Conservation (phyloP, 129 eudicot genomes). For the Mikania micrantha region DNA sequence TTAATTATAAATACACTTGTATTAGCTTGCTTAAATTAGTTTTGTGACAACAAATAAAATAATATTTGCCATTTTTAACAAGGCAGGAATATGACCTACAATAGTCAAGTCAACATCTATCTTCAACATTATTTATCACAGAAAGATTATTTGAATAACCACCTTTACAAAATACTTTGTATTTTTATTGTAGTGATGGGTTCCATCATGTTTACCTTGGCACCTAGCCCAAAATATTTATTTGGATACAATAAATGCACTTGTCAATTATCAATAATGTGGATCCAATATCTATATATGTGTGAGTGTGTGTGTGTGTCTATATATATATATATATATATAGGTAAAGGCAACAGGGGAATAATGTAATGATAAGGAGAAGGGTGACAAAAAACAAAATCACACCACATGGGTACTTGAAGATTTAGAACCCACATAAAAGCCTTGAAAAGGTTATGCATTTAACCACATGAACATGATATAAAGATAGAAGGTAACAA, state of each 20-base stretch:
- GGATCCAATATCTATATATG: not conserved
- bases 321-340: too few species aligned
- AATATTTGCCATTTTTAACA: not conserved
- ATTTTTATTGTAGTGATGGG: conserved; percentile 16
- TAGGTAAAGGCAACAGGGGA: conserved; percentile 34
- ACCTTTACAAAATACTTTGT: conserved; percentile 2
- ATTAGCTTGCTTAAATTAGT: too few species aligned
- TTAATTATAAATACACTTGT: too few species aligned
- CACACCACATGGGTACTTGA: conserved; percentile 25
- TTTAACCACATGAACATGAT: conserved; percentile 31
- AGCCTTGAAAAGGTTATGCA: conserved; percentile 30
- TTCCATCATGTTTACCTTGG: conserved; percentile 26
- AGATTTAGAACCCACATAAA: conserved; percentile 35
- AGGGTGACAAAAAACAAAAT: conserved; percentile 31
- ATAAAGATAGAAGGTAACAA: conserved; percentile 24
- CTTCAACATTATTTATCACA: not conserved
- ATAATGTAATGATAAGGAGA: conserved; percentile 29
- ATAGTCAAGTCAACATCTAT: not conserved
- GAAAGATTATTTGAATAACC: conserved; percentile 1
- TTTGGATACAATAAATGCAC: conserved; percentile 29
- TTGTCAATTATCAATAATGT: conserved; percentile 14
- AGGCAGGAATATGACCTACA: not conserved
- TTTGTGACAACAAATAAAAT: too few species aligned
- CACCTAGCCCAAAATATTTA: conserved; percentile 10
- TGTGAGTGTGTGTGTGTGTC: too few species aligned